Conservation (phyloP, 768 basidiomycete genomes). For the Tulasnella sp. region DNA sequence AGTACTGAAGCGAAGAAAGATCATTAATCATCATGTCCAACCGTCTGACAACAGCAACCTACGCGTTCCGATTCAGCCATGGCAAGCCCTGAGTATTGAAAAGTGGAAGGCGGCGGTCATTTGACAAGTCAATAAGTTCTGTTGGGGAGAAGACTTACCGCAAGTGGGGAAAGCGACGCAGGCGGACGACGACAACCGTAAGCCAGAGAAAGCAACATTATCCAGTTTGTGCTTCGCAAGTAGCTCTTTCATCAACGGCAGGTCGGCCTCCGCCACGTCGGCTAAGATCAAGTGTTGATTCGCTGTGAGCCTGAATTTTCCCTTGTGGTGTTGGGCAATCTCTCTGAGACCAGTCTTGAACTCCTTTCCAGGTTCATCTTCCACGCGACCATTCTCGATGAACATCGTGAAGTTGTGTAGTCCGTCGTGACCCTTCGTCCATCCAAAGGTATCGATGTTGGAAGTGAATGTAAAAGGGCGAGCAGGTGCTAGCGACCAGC, state of each 20-base stretch:
- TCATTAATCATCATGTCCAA: background rate
- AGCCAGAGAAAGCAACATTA: constrained; percentile 63
- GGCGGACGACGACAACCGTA: constrained; percentile 84
- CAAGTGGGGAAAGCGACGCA: constrained; percentile 98
- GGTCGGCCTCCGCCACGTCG: constrained; percentile 63
- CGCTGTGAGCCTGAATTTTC: constrained; percentile 82
- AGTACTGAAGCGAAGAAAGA: constrained; percentile 43
- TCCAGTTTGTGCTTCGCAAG: constrained; percentile 83
- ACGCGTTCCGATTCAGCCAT: constrained; percentile 73
- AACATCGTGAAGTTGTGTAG: constrained; percentile 86
- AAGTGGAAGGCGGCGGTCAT: too few relatives aligned
- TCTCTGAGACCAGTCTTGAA: constrained; percentile 90
- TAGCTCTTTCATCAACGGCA: constrained; percentile 66
- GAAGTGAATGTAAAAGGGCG: constrained; percentile 72
- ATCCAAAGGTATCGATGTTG: constrained; percentile 92
- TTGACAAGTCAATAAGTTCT: background rate
- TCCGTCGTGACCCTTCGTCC: constrained; percentile 80
- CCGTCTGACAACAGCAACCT: constrained; percentile 22
- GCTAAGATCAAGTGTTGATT: constrained; percentile 92
- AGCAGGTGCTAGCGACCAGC: constrained; percentile 61
- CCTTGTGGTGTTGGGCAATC: constrained; percentile 91
- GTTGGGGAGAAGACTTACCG: constrained; percentile 32
- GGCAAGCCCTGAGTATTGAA: constrained; percentile 40
- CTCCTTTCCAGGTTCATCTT: constrained; percentile 79
- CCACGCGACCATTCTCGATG: constrained; percentile 96